These are phyloP conservation scores for Diaporthe citrichinensis DNA, from an alignment of 2,329 filamentous ascomycete species.

Conservation along the genomic window DNA sequence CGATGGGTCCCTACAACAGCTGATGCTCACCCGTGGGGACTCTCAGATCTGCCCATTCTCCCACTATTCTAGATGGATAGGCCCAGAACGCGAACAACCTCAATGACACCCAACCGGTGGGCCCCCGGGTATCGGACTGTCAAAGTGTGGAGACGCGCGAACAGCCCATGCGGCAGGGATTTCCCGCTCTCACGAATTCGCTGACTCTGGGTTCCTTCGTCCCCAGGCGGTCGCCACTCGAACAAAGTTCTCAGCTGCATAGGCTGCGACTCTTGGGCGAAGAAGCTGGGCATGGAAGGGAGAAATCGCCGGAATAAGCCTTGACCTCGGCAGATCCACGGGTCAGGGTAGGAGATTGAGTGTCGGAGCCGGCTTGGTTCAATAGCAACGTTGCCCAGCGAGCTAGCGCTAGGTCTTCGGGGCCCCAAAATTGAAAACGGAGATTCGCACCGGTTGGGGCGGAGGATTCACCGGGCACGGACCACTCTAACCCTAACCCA, in stretches of 20 bases:
- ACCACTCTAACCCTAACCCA: no score
- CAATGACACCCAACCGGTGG: not conserved
- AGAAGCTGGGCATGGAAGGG: not conserved
- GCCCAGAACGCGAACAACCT: not conserved
- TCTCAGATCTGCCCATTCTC: not conserved
- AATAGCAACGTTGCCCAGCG: not conserved
- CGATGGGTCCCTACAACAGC: not conserved
- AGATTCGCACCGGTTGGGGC: no score
- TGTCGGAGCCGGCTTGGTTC: not conserved
- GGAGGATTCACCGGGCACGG: no score
- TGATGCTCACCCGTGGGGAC: not conserved
- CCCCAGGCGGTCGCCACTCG: not conserved
- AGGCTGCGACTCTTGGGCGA: not conserved
- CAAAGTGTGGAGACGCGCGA: not conserved
- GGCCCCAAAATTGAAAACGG: no score
- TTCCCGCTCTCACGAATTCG: not conserved
- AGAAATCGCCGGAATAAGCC: not conserved
- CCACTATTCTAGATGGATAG: not conserved
- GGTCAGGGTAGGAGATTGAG: not conserved
- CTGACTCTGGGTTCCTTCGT: not conserved
- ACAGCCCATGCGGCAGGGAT: constrained; percentile 5
- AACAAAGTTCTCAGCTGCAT: not conserved
- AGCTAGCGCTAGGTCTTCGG: not conserved
- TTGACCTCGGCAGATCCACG: constrained; percentile 20
- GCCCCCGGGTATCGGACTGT: not conserved